Base-by-base conservation (phyloP, 768 basidiomycete genomes). In the Suillus subaureus region DNA sequence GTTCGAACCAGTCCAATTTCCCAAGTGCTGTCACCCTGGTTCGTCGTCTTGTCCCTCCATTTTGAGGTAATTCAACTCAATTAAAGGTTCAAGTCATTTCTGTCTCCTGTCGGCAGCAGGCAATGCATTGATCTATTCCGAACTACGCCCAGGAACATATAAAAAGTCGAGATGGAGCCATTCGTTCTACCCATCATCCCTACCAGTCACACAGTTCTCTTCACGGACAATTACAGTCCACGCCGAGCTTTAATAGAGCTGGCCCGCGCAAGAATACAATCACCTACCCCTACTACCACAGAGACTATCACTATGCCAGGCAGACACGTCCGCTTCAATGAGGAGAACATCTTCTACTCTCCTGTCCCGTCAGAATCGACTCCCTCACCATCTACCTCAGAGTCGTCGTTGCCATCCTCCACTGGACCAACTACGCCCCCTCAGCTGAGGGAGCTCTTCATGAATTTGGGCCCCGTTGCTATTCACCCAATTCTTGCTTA, bases 331-430 rank as follows among this genome's bases (percentile, higher is more conserved):
- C 76, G 68, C 40, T 77, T 78, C 69, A 66, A 70, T 65, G 68
- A 75, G 45, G 74, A 73, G 65, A 78, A 78, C 64, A 70, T 74
- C 64, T 74, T 75, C 37, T 77, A 75, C 65, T 77, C 77, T 8
- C 75, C 75, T 52, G 57, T 64, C 15, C 64, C 67, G 15, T 39
- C 64, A 8, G 51, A 52, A 37, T 64, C 68, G 11, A 70, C 69
- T 9, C 66, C 75, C 2, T 77, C 75, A 31, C 75, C 75, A 33
- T 16, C 72, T 5, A 57, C 68, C 66, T 70, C 77, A 15, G 70
- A 75, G 0, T 72, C 77, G 56, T 77, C 75, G 13, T 72, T 77
- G 6, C 74, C 69, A 8, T 78, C 77, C 1, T 78, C 77, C 11
- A 68, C 68, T 0, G 75, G 75, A 3, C 75, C 75, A 2, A 52